Percentiles rank a stretch among this genome's conserved stretches.
phyloP scores from a whole-genome alignment of 805 yeast species.

The Yamadazyma takamatsuzukensis region DNA sequence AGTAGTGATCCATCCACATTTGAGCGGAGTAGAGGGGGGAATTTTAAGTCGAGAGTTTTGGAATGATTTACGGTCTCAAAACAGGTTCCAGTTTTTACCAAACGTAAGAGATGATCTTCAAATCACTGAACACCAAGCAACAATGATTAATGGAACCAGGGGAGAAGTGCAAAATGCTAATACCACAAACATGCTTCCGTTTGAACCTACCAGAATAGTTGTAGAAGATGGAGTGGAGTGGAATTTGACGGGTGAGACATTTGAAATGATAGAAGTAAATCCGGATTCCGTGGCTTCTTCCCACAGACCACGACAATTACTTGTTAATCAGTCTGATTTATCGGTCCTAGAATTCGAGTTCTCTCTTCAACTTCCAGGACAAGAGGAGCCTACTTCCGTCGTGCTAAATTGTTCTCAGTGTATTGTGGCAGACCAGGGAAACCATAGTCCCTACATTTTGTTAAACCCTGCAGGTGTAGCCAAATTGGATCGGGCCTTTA shows the following conservation, averaged over 20 bases:
- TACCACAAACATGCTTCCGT: constrained; percentile 6
- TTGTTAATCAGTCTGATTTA: constrained; percentile 26
- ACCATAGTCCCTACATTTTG: constrained; percentile 34
- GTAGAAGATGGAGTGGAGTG: constrained; percentile 19
- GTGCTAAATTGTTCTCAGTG: constrained; percentile 38
- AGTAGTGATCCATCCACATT: constrained; percentile 13
- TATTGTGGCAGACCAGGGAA: constrained; percentile 33
- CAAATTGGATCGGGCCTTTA: constrained; percentile 17
- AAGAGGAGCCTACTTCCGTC: constrained; percentile 9
- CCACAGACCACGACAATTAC: constrained; percentile 10
- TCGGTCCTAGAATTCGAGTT: constrained; percentile 24
- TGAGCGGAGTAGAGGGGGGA: constrained; percentile 20
- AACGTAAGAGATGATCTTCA: constrained; percentile 3
- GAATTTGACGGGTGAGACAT: constrained; percentile 22
- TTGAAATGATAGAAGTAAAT: constrained; percentile 16
- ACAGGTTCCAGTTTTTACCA: constrained; percentile 22
- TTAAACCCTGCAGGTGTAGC: constrained; percentile 34
- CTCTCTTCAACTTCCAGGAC: constrained; percentile 14
- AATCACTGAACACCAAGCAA: neutral
- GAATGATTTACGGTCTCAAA: constrained; percentile 18
- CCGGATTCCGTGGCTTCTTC: constrained; percentile 2
- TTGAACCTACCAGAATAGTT: constrained; percentile 20
- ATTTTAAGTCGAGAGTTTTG: constrained; percentile 23
- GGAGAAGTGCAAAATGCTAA: neutral
- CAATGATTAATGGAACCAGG: neutral